phyloP scores from a whole-genome alignment of 169 alveolate genomes.

The Plasmodium relictum region DNA sequence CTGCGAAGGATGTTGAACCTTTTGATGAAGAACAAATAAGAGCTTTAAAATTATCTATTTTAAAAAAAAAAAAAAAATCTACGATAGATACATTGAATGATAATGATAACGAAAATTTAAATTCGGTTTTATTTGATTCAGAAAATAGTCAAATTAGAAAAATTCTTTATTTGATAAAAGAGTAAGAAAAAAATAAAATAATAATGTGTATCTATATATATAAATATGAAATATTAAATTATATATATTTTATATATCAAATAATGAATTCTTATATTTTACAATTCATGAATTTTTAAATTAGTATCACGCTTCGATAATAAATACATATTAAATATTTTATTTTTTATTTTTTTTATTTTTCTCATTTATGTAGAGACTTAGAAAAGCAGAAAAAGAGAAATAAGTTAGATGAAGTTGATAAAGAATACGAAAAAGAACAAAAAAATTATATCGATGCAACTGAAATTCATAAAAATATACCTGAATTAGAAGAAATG shows the following conservation, averaged over 20 bases:
- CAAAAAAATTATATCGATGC: constrained; percentile 59
- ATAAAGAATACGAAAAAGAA: constrained; percentile 70
- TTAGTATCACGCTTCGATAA: too few relatives aligned
- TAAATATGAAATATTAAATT: constrained; percentile 9
- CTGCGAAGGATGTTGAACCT: constrained; percentile 74
- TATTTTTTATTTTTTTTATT: neutral
- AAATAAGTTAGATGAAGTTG: constrained; percentile 73
- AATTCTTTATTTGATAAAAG: constrained; percentile 60
- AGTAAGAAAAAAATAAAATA: constrained; percentile 36
- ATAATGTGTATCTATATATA: neutral
- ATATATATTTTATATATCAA: too few relatives aligned
- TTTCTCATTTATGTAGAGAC: constrained; percentile 42
- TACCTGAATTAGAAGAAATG: constrained; percentile 77
- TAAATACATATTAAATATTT: too few relatives aligned
- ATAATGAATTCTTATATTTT: too few relatives aligned
- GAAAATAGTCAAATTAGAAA: constrained; percentile 70
- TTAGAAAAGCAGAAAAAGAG: constrained; percentile 72
- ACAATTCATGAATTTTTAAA: too few relatives aligned
- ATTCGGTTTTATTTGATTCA: constrained; percentile 30
- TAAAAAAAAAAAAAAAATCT: constrained; percentile 9
- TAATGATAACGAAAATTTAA: constrained; percentile 19
- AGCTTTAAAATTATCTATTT: constrained; percentile 3
- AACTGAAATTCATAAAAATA: constrained; percentile 50
- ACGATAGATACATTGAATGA: neutral
- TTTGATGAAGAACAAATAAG: constrained; percentile 33